Evolutionary conservation across 306 rosid genomes (phyloP).

Genomic region (Inga leiocalycina): DNA sequence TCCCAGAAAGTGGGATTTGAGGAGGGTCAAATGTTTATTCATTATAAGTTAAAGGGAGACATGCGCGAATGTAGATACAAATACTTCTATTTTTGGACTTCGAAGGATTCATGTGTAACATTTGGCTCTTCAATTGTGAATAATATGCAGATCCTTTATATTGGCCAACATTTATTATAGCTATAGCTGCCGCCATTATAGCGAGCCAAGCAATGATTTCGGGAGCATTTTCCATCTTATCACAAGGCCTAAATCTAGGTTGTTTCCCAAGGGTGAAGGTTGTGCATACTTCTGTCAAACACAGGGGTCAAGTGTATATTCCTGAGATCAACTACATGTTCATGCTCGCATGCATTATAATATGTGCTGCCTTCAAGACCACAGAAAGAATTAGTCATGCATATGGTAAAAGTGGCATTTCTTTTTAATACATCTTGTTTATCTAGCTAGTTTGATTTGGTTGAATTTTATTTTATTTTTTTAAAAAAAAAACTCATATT

Average conservation of each 20-base stretch:
- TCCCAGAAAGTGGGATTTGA: too few relatives aligned
- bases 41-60: too few relatives aligned
- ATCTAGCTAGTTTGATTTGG: background rate
- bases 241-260: slow-evolving; percentile 70
- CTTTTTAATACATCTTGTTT: background rate
- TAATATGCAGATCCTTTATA: slow-evolving; percentile 56
- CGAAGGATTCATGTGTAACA: background rate
- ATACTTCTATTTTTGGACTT: background rate
- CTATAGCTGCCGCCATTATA: slow-evolving; percentile 76
- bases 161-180: slow-evolving; percentile 88
- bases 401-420: slow-evolving; percentile 49
- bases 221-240: slow-evolving; percentile 76
- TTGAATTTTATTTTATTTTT: background rate
- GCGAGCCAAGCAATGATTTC: slow-evolving; percentile 95
- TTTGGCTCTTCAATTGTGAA: background rate
- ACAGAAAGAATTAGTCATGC: slow-evolving; percentile 80
- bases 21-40: too few relatives aligned
- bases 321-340: slow-evolving; percentile 78
- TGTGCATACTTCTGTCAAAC: slow-evolving; percentile 72
- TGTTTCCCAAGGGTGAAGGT: slow-evolving; percentile 85
- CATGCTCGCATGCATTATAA: slow-evolving; percentile 66
- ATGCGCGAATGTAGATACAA: background rate
- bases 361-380: slow-evolving; percentile 67
- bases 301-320: slow-evolving; percentile 80
- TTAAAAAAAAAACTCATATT: too few relatives aligned